Conservation (phyloP, 768 basidiomycete genomes). For the Pleurotus ostreatus region DNA sequence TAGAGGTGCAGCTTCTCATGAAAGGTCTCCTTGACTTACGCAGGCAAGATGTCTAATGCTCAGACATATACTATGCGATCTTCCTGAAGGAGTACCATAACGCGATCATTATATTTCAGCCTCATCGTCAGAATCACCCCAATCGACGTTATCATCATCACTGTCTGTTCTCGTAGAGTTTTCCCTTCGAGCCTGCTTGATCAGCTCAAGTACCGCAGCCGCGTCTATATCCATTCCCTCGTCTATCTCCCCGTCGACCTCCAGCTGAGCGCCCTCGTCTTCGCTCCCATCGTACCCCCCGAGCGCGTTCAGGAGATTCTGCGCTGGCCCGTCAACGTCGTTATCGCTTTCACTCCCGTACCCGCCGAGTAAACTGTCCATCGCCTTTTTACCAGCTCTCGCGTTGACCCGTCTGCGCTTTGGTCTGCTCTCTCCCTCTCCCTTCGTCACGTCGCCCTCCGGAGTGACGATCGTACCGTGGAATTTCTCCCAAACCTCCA, state of each 20-base stretch:
- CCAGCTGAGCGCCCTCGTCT: slow-evolving; percentile 13
- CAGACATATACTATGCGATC: not conserved
- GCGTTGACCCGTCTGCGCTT: slow-evolving; percentile 59
- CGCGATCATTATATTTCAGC: slow-evolving; percentile 17
- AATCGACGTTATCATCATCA: slow-evolving; percentile 40
- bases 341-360: slow-evolving; percentile 53
- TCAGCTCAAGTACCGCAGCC: slow-evolving; percentile 29
- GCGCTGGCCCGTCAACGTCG: slow-evolving; percentile 17
- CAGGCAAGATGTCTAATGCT: slow-evolving; percentile 57
- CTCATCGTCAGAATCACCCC: slow-evolving; percentile 41
- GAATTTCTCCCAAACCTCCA: slow-evolving; percentile 72
- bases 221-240: slow-evolving; percentile 29
- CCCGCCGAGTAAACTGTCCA: slow-evolving; percentile 52
- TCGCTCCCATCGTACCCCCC: slow-evolving; percentile 41
- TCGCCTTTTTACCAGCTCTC: slow-evolving; percentile 49
- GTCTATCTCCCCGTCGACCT: slow-evolving; percentile 28
- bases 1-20: slow-evolving; percentile 81
- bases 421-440: slow-evolving; percentile 26
- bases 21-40: slow-evolving; percentile 78
- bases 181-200: slow-evolving; percentile 27
- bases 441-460: slow-evolving; percentile 37
- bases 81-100: not conserved
- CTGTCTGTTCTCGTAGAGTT: slow-evolving; percentile 16
- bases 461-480: slow-evolving; percentile 55
- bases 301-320: slow-evolving; percentile 35